Conservation (phyloP, 768 basidiomycete genomes). For the Xanthoconium stramineum region DNA sequence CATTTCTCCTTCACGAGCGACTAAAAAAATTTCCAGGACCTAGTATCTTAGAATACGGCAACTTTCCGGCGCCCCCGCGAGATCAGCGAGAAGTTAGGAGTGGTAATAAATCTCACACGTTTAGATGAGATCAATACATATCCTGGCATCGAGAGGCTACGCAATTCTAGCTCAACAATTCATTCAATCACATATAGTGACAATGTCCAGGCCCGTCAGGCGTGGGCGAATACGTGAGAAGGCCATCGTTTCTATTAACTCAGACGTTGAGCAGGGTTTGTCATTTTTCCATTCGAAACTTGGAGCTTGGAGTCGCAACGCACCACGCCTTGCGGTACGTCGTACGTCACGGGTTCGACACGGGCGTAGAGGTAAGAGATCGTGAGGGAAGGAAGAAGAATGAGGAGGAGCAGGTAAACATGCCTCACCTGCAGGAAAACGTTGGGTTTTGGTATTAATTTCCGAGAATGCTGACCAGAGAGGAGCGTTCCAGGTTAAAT, state of each 20-base stretch:
- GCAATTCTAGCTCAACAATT: neutral
- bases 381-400: neutral
- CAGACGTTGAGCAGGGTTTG: slow-evolving; percentile 24
- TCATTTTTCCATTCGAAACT: slow-evolving; percentile 15
- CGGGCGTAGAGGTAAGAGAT: slow-evolving; percentile 8
- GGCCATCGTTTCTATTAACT: slow-evolving; percentile 9
- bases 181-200: neutral
- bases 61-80: slow-evolving; percentile 65
- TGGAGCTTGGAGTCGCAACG: neutral
- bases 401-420: slow-evolving; percentile 13
- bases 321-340: neutral
- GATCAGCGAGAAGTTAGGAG: slow-evolving; percentile 62
- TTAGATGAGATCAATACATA: slow-evolving; percentile 42
- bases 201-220: slow-evolving; percentile 8
- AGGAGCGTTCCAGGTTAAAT: neutral
- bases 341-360: neutral
- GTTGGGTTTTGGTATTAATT: slow-evolving; percentile 2
- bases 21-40: slow-evolving; percentile 30
- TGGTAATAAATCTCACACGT: slow-evolving; percentile 70
- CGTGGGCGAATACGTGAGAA: slow-evolving; percentile 1
- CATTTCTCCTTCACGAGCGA: neutral
- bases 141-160: slow-evolving; percentile 5
- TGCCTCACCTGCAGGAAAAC: slow-evolving; percentile 13
- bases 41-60: slow-evolving; percentile 41
- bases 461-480: slow-evolving; percentile 3